A percentile compares a stretch with the other conserved stretches of the same genome.
phyloP scores from a whole-genome alignment of 139 green algal species.

The Tetratostichococcus sp. region DNA sequence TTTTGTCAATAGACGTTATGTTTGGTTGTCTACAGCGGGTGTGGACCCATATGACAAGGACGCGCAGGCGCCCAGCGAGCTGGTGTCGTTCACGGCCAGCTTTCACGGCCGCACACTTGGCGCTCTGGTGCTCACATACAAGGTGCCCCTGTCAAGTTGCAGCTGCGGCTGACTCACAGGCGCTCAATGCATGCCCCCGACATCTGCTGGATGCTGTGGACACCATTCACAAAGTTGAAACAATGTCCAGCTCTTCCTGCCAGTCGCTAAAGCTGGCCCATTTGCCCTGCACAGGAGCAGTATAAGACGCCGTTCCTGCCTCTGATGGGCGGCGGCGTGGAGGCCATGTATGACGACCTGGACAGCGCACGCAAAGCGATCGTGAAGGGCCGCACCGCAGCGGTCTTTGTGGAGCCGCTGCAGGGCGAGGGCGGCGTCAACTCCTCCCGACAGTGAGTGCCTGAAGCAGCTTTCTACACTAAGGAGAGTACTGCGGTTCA shows the following conservation, averaged over 20 bases:
- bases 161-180: too few species aligned
- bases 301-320: slow-evolving; percentile 94
- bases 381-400: slow-evolving; percentile 60
- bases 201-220: neutral
- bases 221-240: too few species aligned
- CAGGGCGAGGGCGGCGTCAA: slow-evolving; percentile 81
- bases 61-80: slow-evolving; percentile 65
- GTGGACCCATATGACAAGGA: slow-evolving; percentile 67
- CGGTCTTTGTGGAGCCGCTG: slow-evolving; percentile 97
- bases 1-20: too few species aligned
- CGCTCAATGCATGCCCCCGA: slow-evolving; percentile 10
- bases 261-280: too few species aligned
- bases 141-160: too few species aligned
- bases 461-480: too few species aligned
- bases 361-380: slow-evolving; percentile 50
- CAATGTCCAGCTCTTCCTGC: too few species aligned
- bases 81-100: slow-evolving; percentile 89
- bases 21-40: slow-evolving; percentile 34
- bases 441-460: slow-evolving; percentile 41
- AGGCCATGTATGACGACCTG: slow-evolving; percentile 61
- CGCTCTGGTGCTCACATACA: slow-evolving; percentile 92
- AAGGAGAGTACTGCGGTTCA: too few species aligned
- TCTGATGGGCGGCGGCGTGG: slow-evolving; percentile 74
- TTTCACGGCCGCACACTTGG: slow-evolving; percentile 99
- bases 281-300: slow-evolving; percentile 40